These are phyloP conservation scores for Hericium coralloides DNA, from an alignment of 768 basidiomycete genomes.

Conservation along the genomic window DNA sequence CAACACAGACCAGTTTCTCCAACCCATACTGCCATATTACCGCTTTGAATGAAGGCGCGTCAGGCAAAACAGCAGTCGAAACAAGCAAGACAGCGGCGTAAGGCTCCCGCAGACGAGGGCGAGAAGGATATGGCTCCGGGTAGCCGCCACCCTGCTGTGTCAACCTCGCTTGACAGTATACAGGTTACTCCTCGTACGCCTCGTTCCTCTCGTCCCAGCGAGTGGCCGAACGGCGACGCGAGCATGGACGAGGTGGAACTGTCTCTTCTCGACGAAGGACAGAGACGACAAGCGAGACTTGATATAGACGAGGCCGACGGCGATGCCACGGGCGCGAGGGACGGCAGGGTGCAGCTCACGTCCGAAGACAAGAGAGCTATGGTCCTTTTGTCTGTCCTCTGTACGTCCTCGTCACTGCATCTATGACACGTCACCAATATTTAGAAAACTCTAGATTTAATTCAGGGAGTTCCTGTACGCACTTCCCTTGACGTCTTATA, in stretches of 20 bases:
- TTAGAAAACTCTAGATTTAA: constrained; percentile 24
- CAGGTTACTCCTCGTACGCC: constrained; percentile 11
- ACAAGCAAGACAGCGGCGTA: not conserved
- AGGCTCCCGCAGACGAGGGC: not conserved
- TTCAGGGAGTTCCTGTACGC: constrained; percentile 86
- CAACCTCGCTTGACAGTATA: constrained; percentile 3
- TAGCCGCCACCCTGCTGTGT: not conserved
- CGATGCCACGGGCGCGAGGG: not conserved
- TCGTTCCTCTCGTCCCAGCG: not conserved
- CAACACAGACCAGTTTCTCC: too few species aligned
- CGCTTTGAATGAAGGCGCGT: not conserved
- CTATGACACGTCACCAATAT: not conserved
- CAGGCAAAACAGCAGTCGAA: not conserved
- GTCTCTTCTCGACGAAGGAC: constrained; percentile 12
- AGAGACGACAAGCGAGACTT: constrained; percentile 1
- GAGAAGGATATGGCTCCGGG: not conserved
- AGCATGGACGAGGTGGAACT: constrained; percentile 16
- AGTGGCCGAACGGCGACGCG: not conserved
- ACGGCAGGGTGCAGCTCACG: constrained; percentile 3
- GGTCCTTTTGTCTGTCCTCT: constrained; percentile 35
- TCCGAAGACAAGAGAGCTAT: constrained; percentile 36
- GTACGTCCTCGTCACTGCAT: constrained; percentile 23
- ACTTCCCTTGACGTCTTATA: constrained; percentile 1
- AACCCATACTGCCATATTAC: not conserved
- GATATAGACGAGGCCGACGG: constrained; percentile 14